These are phyloP conservation scores for Marasmius tenuissimus DNA, from an alignment of 1,284 basidiomycete species.

Conservation along the genomic window DNA sequence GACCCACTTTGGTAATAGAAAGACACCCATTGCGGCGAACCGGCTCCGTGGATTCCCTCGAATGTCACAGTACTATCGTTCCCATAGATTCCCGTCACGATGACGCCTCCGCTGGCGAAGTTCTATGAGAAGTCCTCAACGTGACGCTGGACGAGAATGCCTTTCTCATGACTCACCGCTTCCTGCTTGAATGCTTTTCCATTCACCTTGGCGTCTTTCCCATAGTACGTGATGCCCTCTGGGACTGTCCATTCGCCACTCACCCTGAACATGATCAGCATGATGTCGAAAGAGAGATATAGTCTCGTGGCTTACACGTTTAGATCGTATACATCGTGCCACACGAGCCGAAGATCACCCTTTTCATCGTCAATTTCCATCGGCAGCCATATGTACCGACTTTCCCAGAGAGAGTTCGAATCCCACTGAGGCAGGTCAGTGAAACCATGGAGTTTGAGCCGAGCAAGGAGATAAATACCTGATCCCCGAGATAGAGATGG, in stretches of 20 bases:
- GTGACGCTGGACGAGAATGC: neutral
- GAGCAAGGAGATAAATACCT: neutral
- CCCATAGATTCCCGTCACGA: conserved; percentile 1
- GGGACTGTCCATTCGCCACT: neutral
- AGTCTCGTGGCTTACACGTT: conserved; percentile 23
- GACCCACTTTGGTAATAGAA: conserved; percentile 27
- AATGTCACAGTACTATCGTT: conserved; percentile 22
- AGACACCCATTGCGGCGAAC: conserved; percentile 31
- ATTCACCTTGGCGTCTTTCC: neutral
- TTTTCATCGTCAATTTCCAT: conserved; percentile 24
- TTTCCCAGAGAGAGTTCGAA: conserved; percentile 5
- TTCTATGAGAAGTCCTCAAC: neutral
- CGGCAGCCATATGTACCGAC: conserved; percentile 32
- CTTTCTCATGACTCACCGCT: neutral
- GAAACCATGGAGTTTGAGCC: neutral
- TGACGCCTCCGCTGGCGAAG: neutral
- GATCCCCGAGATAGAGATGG: conserved; percentile 1
- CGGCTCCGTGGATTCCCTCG: conserved; percentile 26
- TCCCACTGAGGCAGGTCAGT: neutral
- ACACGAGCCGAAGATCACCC: conserved; percentile 23
- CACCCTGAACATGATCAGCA: neutral
- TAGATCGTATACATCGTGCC: conserved; percentile 29
- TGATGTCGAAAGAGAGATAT: neutral
- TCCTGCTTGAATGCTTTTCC: conserved; percentile 4
- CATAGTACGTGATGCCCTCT: neutral